Conservation (phyloP, 129 eudicot genomes). For the Glebionis coronaria region DNA sequence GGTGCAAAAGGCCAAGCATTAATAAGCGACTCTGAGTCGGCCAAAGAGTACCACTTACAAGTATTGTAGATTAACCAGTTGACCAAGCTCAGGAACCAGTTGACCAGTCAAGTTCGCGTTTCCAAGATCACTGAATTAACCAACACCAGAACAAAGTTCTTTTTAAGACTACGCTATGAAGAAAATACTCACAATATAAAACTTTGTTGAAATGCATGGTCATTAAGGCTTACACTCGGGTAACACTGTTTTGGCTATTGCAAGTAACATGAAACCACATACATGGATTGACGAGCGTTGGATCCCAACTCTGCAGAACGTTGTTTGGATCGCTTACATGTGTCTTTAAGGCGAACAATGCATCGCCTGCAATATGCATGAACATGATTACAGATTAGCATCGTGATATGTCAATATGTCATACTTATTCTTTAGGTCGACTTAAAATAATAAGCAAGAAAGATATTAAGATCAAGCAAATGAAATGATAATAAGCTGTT, state of each 20-base stretch:
- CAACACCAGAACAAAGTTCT: neutral
- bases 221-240: slow-evolving; percentile 51
- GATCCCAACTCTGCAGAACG: slow-evolving; percentile 62
- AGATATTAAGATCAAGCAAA: neutral
- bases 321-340: slow-evolving; percentile 52
- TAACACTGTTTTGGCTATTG: slow-evolving; percentile 53
- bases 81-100: slow-evolving; percentile 63
- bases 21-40: no score
- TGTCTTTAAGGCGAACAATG: slow-evolving; percentile 41
- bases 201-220: neutral
- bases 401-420: neutral
- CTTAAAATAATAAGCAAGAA: neutral
- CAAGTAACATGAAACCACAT: slow-evolving; percentile 74
- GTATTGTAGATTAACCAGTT: slow-evolving; percentile 51
- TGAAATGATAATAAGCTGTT: neutral
- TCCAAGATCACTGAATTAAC: slow-evolving; percentile 62
- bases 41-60: slow-evolving; percentile 45
- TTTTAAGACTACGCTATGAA: neutral
- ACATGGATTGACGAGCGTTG: slow-evolving; percentile 65
- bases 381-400: neutral
- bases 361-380: slow-evolving; percentile 43
- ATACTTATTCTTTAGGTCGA: neutral
- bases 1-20: no score
- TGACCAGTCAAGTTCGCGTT: slow-evolving; percentile 60
- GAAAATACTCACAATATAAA: neutral